Evolutionary conservation across 208 protist species (phyloP).

Genomic region (Blastocrithidia nonstop): DNA sequence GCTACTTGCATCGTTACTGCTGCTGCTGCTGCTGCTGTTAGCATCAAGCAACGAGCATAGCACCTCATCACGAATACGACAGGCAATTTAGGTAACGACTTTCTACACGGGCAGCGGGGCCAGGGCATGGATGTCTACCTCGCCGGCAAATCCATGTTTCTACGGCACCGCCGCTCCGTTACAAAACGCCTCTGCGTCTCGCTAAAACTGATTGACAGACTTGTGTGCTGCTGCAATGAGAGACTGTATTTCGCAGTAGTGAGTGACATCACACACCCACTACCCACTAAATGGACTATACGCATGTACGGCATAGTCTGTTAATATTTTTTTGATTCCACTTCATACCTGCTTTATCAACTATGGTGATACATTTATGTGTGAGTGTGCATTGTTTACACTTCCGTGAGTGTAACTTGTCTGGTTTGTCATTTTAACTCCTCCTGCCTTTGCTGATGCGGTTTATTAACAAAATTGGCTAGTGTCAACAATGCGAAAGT

Average conservation of each 20-base stretch:
- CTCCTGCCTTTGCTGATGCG: too few relatives aligned
- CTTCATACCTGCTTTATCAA: background rate
- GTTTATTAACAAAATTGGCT: too few relatives aligned
- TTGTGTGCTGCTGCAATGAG: too few relatives aligned
- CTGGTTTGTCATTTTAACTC: too few relatives aligned
- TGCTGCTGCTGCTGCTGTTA: background rate
- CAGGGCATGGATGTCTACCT: slow-evolving; percentile 4
- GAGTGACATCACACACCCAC: slow-evolving; percentile 29
- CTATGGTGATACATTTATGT: too few relatives aligned
- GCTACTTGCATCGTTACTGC: too few relatives aligned
- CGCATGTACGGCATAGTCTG: background rate
- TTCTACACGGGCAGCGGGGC: slow-evolving; percentile 14
- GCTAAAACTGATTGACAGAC: too few relatives aligned
- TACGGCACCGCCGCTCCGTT: too few relatives aligned
- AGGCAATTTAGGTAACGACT: slow-evolving; percentile 20
- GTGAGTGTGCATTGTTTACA: too few relatives aligned
- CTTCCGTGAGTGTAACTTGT: too few relatives aligned
- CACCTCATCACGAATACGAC: slow-evolving; percentile 16
- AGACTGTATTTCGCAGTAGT: too few relatives aligned
- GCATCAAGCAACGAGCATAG: slow-evolving; percentile 3
- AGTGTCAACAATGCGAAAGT: slow-evolving; percentile 44
- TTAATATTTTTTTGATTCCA: background rate
- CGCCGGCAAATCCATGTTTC: slow-evolving; percentile 10
- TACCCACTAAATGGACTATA: slow-evolving; percentile 3
- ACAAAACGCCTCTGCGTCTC: too few relatives aligned